A percentile compares a stretch with the other conserved stretches of the same genome.
Conservation (phyloP, 1,284 basidiomycete species). For the Cerioporus squamosus region DNA sequence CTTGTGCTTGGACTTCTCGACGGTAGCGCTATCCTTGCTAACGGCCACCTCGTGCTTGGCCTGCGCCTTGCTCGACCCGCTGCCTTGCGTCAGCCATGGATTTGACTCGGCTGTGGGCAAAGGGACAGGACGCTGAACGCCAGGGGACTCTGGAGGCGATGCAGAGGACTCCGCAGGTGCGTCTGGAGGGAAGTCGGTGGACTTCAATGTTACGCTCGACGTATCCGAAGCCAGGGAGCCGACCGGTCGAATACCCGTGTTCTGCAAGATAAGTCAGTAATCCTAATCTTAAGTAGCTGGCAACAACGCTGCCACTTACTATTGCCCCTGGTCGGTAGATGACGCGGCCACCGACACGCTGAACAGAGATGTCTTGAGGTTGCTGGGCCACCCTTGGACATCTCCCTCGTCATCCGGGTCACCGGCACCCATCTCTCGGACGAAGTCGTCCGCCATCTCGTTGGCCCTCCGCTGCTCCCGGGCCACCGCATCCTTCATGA, state of each 20-base stretch:
- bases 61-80: constrained; percentile 45
- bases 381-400: constrained; percentile 36
- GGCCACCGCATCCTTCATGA: constrained; percentile 90
- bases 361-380: constrained; percentile 41
- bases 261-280: constrained; percentile 6
- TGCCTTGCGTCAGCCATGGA: constrained; percentile 69
- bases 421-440: constrained; percentile 62
- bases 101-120: constrained; percentile 45
- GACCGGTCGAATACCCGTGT: constrained; percentile 34
- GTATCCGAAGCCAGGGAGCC: constrained; percentile 62
- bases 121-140: constrained; percentile 16
- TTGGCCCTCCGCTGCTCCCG: constrained; percentile 64
- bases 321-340: constrained; percentile 54
- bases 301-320: constrained; percentile 34
- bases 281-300: background rate
- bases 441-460: constrained; percentile 71
- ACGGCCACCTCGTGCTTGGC: constrained; percentile 74
- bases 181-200: constrained; percentile 52
- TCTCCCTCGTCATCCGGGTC: constrained; percentile 40
- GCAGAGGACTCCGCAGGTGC: constrained; percentile 27
- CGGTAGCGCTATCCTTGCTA: constrained; percentile 60
- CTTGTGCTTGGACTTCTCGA: constrained; percentile 71
- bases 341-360: constrained; percentile 63
- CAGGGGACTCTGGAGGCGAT: constrained; percentile 19
- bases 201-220: constrained; percentile 71